Base-by-base conservation (phyloP, 2,329 filamentous ascomycete genomes). In the Capronia coronata region DNA sequence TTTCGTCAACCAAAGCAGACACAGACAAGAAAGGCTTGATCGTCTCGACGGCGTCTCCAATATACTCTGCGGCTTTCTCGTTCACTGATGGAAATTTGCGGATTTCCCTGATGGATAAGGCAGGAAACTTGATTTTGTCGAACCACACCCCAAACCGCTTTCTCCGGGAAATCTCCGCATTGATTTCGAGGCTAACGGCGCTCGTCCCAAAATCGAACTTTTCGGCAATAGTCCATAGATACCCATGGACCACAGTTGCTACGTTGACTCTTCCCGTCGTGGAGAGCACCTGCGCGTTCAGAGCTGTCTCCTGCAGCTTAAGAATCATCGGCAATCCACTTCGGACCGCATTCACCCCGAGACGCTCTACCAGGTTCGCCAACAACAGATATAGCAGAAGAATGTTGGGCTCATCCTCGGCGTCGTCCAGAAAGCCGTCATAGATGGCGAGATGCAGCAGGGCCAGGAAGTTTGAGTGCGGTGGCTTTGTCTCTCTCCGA, bases 301-400 rank as follows among this genome's bases (percentile, higher is more conserved):
- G 57, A 42, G 93, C 85, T 55, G 93, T 87, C 61, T 94, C 87
- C 65, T 96, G 90, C 1, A 97, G 75, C 39, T 85, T 80, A 65
- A 94, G 82, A 9, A 95, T 77, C 89, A 96, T 95, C 1, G 90
- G 88, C 30, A 96, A 68, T 0, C 89, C 88, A 60, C 79, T 84
- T 50, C 84, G 79, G 3, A 78, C 78, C 13, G 87, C 85, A 64
- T 96, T 95, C 43, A 95, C 80, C 2, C 91, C 90, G 1, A 96
- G 75, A 49, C 81, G 82, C 50, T 80, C 75, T 7, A 88, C 78
- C n/a, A 95, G 74, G 48, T 79, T 86, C 9, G 80, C 74, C 30
- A 95, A 75, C 9, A 96, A 74, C 2, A 88, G 73, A 62, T 95
- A 88, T 7, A 94, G 72, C 11, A 94, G 69, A 22, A 87, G 70